Evolutionary conservation across 2,329 filamentous ascomycete species (phyloP), one percentile per base, ranked within the genome.

Genomic region (Sclerotinia spermophila): DNA sequence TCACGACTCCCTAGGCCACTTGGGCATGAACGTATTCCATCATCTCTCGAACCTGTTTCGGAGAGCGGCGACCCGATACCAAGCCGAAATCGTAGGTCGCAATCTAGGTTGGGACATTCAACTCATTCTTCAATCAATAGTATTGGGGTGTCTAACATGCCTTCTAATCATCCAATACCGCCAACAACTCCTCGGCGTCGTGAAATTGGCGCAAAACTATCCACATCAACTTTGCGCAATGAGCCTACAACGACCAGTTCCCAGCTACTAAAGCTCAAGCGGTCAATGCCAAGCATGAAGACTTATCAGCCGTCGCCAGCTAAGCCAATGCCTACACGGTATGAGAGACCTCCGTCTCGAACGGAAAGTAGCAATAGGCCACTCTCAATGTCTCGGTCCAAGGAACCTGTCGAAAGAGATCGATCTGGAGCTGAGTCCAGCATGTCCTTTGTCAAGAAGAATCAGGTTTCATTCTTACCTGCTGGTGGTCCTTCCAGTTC

Each of bases 41-140:
- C 92, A 17, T 90, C 91, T 27, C 85, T 98, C n/a, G 95, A 97
- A 78, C 94, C 95, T 33, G 94, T 98, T 8, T 96, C 93, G 53
- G 95, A 98, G 81, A 94, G 90, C 74, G 94, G 94, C 66, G 93
- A 90, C 5, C 88, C 92, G 30, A 86, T 92, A 62, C 82, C 84
- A 56, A 87, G 85, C 72, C 82, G 83, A 24, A 84, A 84, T 74
- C 86, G 88, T 70, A 85, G 89, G 74, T 88, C 91, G 56, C 87
- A 88, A 72, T 92, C 90, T 4, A 86, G 91, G 70, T 79, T 92
- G 40, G 88, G 88, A 11, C 91, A 94, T 79, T 87, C 89, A 17
- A 82, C 89, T 24, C 89, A 93, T 75, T 89, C 90, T 19, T 93
- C 91, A 27, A 81, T 90, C 24, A 86, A 88, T 74, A 87, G 88